Evolutionary conservation across 805 yeast genomes (phyloP), one percentile per base, ranked within the genome.

Genomic region (Sugiyamaella americana): DNA sequence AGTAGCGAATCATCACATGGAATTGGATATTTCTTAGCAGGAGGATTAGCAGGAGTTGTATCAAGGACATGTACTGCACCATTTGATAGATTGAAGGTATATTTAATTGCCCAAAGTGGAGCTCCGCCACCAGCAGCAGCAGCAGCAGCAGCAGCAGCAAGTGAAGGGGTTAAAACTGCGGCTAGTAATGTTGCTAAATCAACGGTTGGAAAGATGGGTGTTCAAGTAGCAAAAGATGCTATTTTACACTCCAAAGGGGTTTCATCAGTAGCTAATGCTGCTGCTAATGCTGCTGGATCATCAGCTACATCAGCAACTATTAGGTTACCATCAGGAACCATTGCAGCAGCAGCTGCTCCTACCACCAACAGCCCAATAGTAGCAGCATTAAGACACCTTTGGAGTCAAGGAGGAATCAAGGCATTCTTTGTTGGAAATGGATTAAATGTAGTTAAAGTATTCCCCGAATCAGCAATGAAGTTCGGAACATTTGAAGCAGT

Each of bases 61-160:
- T 87, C 96, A 11, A 79, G 98, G 67, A 88, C 98, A 0, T 84
- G 93, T 57, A 93, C 98, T 0, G 98, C 98, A 0, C 98, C 98
- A 8, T 86, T 93, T 53, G 98, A 93, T 64, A 76, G 98, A 62
- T 78, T 93, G 19, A 93, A 93, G 63, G 98, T 93, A 11, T 93
- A 86, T 57, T 69, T 93, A 42, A 93, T 93, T 58, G 97, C 98
- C 1, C 77, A 95, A 63, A 82, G 96, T 11, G 60, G 58, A 5
- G 35, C 53, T 11, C 43, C 54, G 16, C 46, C 48, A 8, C 36
- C 43, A 8, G 51, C 51, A 5, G 37, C 20, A 17, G 39, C 50
- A 6, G 50, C 46, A 3, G 47, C 40, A 21, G 24, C 47, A 4
- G 47, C 46, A 20, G 41, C 41, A 8, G 21, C 30, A 11, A 17